Conservation (phyloP, 768 basidiomycete species). For the Amanita exitialis region DNA sequence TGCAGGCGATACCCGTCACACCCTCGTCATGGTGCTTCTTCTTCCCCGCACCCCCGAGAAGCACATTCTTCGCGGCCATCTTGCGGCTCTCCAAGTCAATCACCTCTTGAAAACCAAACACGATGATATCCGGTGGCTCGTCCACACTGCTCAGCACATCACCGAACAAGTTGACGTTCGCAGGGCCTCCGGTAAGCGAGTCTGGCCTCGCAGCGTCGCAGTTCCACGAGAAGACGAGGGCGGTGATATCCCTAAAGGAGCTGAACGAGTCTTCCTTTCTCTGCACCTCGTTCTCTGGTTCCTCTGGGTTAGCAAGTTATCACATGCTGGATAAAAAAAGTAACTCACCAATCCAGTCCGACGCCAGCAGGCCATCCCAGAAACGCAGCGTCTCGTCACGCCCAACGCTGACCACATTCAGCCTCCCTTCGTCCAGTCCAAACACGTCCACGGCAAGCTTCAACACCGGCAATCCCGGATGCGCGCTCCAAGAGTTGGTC, state of each 20-base stretch:
- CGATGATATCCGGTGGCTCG: slow-evolving; percentile 72
- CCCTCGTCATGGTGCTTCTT: slow-evolving; percentile 35
- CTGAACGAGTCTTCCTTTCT: slow-evolving; percentile 72
- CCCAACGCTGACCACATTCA: slow-evolving; percentile 70
- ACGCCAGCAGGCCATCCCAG: slow-evolving; percentile 86
- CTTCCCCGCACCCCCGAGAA: slow-evolving; percentile 55
- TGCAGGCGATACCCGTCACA: slow-evolving; percentile 1
- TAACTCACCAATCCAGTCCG: slow-evolving; percentile 84
- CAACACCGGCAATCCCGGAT: slow-evolving; percentile 54
- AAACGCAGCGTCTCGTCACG: slow-evolving; percentile 62
- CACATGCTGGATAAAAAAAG: background rate
- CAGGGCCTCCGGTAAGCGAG: slow-evolving; percentile 48
- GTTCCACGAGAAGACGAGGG: slow-evolving; percentile 89
- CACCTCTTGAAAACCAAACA: slow-evolving; percentile 93
- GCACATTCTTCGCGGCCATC: slow-evolving; percentile 85
- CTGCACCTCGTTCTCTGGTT: slow-evolving; percentile 61
- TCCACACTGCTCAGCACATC: slow-evolving; percentile 65
- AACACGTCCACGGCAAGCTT: slow-evolving; percentile 61
- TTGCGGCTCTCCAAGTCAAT: slow-evolving; percentile 92
- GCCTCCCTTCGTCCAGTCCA: slow-evolving; percentile 58
- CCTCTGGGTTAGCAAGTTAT: background rate
- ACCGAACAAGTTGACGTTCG: slow-evolving; percentile 77
- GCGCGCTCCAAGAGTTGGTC: slow-evolving; percentile 84
- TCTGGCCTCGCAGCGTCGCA: slow-evolving; percentile 83
- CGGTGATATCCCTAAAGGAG: slow-evolving; percentile 64